phyloP scores from a whole-genome alignment of 228 moss, liverwort and hornwort genomes.

The Sphagnum fallax region DNA sequence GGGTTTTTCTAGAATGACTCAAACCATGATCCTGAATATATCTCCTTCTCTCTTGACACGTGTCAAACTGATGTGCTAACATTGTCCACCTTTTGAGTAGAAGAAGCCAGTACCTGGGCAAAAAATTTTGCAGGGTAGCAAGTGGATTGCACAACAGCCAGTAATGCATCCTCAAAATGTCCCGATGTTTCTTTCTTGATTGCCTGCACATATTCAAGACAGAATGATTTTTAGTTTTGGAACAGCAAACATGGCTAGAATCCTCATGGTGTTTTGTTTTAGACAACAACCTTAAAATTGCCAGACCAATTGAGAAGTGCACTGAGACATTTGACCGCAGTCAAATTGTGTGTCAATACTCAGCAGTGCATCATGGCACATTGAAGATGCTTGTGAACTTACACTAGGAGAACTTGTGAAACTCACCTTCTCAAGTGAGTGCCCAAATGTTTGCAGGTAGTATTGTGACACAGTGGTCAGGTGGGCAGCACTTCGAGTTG shows the following conservation, averaged over 20 bases:
- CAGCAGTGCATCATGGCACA: background rate
- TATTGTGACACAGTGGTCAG: constrained; percentile 38
- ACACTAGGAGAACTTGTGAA: background rate
- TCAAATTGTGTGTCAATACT: too few species aligned
- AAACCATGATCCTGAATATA: too few species aligned
- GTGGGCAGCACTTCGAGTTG: constrained; percentile 50
- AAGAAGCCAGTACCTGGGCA: constrained; percentile 7
- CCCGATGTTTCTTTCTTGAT: constrained; percentile 46
- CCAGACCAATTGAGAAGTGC: background rate
- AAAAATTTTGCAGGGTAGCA: constrained; percentile 47
- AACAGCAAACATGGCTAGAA: background rate
- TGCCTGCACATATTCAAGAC: constrained; percentile 25
- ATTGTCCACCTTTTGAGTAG: background rate
- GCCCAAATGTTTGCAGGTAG: constrained; percentile 43
- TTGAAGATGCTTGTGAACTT: background rate
- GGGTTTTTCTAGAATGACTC: background rate
- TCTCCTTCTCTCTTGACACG: background rate
- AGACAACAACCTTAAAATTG: background rate
- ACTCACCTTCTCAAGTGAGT: constrained; percentile 43
- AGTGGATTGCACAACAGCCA: constrained; percentile 37
- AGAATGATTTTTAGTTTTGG: background rate
- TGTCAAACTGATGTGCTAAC: too few species aligned
- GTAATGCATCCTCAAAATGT: constrained; percentile 45
- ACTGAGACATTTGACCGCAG: background rate
- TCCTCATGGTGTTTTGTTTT: background rate